Evolutionary conservation across 2,329 filamentous ascomycete genomes (phyloP), one percentile per base, ranked within the genome.

Genomic region (Camillea tinctor): DNA sequence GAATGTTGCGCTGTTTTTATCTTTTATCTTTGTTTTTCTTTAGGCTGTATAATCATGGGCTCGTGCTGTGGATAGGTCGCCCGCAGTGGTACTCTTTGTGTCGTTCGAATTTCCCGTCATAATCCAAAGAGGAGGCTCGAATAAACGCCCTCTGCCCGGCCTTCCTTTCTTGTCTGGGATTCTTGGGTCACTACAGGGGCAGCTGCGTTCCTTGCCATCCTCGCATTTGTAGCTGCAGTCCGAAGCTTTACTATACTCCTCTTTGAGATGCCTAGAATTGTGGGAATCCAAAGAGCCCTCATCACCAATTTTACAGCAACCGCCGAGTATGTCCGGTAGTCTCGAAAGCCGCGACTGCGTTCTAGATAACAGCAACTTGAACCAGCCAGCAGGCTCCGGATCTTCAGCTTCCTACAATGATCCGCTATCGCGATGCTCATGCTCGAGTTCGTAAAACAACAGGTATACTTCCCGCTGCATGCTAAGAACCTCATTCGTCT

Each of bases 401-500:
- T 44, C 36, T 36, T 17, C n/a, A 49, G 36, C 59, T 20, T 52
- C 40, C 55, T 58, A 58, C 19, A 54, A 65, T 52, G 63, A 65
- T 55, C 50, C 19, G 19, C 50, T 21, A n/a, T 24, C 11, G 20
- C 50, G 56, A 51, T 61, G 64, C 61, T 77, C 75, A 67, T 80
- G 81, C 65, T 94, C 90, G 68, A 96, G 79, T 79, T 98, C 94
- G 76, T 99, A 99, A 75, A 99, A 99, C 55, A 99, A 76, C 72
- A 99, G 79, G 74, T 99, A 99, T 0, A 98, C 94, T 76, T 99
- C 95, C 69, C 89, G 89, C 76, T 97, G 93, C 93, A 97, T 97
- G 7, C 88, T 87, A 60, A 99, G 75, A 6, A 99, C 92, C 68
- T 99, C 95, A 57, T 84, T 86, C 5, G 93, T 98, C 80, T 93